A percentile compares a stretch with the other conserved stretches of the same genome.
phyloP scores from a whole-genome alignment of 345 rosid genomes.

The Lepidium sativum region DNA sequence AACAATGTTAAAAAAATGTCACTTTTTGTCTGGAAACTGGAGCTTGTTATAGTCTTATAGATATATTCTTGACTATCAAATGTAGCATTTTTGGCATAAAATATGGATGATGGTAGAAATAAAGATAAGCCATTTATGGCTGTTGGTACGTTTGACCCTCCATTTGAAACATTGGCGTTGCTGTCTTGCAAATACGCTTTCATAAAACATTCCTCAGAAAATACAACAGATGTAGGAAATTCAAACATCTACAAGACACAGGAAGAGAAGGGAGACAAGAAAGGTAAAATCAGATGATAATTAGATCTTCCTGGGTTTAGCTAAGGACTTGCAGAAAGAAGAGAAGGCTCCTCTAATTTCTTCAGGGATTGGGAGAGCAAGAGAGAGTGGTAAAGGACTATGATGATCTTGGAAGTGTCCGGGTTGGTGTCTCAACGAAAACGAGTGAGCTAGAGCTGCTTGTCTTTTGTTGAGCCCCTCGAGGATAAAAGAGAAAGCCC shows the following conservation, averaged over 20 bases:
- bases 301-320: conserved; percentile 31
- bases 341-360: conserved; percentile 63
- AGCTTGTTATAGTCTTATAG: neutral
- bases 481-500: conserved; percentile 74
- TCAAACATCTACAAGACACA: conserved; percentile 7
- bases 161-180: neutral
- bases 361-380: conserved; percentile 54
- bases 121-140: neutral
- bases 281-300: conserved; percentile 12
- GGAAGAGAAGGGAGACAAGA: neutral
- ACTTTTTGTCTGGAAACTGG: neutral
- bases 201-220: conserved; percentile 5
- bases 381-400: conserved; percentile 30
- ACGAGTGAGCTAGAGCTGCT: conserved; percentile 66
- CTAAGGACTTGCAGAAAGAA: conserved; percentile 54
- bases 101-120: neutral
- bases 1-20: neutral
- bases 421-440: conserved; percentile 27
- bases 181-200: neutral
- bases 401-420: conserved; percentile 11
- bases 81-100: neutral
- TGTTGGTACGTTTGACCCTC: neutral
- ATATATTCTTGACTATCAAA: neutral
- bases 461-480: conserved; percentile 79
- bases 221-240: neutral